Base-by-base conservation (phyloP, 805 yeast genomes). In the Barnettozyma sp. region DNA sequence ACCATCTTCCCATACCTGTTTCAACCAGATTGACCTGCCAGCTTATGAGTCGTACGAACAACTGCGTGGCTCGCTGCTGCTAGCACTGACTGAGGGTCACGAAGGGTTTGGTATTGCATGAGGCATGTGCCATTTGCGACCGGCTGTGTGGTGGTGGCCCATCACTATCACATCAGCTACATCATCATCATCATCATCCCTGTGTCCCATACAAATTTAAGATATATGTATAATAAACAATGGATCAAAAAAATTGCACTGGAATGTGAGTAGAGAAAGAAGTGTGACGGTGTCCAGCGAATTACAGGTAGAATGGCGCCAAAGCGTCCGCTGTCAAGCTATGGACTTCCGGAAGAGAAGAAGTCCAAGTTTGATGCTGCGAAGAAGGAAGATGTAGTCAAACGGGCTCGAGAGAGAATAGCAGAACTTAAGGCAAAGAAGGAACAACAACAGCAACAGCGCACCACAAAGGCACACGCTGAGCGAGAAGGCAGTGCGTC, bases 1-100 rank as follows among this genome's bases (percentile, higher is more conserved):
- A 40, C 99, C 99, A 2, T 79, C 95, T 0, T 85, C 97, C 0
- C 98, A 92, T 56, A 92, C 97, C 3, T 92, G 99, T 59, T 90
- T 88, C 67, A 92, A 92, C 60, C 97, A 90, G 60, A 69, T 92
- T 40, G 95, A 86, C 55, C 63, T 92, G 35, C 99, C 99, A 0
- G 92, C 86, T 17, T 92, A 92, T 60, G 94, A 82, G 36, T 75
- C 82, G 6, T 92, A 90, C 55, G 95, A 86, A 38, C 78, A 83
- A 15, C 67, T 92, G 35, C 73, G 97, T 43, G 82, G 85, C 3
- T 77, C 92, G 1, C 58, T 92, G 43, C 61, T 88, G 45, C 56
- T 83, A 46, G 97, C 98, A 0, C 76, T 92, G 13, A 83, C 87
- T 18, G 98, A 92, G 59, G 97, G 97, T 14, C 82, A 83, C 51